A percentile compares a stretch with the other conserved stretches of the same genome.
These are phyloP conservation scores for Brassica hybrid DNA, from an alignment of 441 rosid genomes.

Conservation along the genomic window DNA sequence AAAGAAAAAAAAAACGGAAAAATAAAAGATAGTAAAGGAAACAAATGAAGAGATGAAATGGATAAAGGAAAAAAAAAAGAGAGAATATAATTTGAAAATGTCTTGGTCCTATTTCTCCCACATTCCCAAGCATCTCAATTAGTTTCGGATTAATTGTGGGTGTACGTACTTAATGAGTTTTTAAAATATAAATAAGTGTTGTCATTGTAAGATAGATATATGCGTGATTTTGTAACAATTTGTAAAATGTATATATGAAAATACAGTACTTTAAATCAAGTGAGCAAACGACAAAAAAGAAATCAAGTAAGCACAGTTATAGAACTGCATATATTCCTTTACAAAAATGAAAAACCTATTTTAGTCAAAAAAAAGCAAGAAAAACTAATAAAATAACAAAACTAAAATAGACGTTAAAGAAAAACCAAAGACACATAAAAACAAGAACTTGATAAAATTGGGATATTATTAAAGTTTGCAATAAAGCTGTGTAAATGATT, in stretches of 20 bases:
- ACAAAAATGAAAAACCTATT: no score
- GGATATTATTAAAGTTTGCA: no score
- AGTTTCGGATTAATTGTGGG: neutral
- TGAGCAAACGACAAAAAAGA: no score
- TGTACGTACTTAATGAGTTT: neutral
- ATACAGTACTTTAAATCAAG: no score
- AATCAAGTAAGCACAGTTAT: no score
- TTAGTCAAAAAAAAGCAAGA: no score
- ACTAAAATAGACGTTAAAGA: neutral
- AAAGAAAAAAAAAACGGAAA: conserved; percentile 7
- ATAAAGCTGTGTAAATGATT: no score
- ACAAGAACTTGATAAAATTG: no score
- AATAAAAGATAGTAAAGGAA: neutral
- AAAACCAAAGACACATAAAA: neutral
- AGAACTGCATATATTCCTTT: no score
- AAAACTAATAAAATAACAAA: no score
- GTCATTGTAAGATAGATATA: neutral
- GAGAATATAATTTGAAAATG: neutral
- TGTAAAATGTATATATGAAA: no score
- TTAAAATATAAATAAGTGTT: neutral
- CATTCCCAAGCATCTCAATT: neutral
- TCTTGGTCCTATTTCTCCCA: neutral
- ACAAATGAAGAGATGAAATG: neutral
- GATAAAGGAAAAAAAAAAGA: conserved; percentile 12
- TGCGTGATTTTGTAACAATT: no score